Evolutionary conservation across 192 early-diverging fungal genomes (phyloP), one percentile per base, ranked within the genome.

Genomic region (Lobosporangium transversale): DNA sequence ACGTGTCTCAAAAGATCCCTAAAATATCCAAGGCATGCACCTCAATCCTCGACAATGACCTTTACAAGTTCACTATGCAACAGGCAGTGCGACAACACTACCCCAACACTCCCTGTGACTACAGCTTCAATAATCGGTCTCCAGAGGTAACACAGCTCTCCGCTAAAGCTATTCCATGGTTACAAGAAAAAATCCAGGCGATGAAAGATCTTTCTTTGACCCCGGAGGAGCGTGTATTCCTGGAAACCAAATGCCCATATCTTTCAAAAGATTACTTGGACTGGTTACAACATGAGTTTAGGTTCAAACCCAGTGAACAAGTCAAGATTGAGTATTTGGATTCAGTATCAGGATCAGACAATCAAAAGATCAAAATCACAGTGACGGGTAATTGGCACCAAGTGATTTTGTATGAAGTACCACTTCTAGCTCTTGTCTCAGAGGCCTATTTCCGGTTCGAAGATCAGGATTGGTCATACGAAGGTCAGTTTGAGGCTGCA

Each of bases 41-140:
- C 20, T 93, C 89, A 12, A 87, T 95, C 44, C 88, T 95, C 15
- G 93, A 93, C 61, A 91, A 91, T 81, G 92, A 94, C 63, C 80
- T 92, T 58, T 93, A 94, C 89, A 94, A 94, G 67, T 90, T 94
- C 35, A 87, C 89, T 33, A 94, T 94, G 92, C 91, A 93, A 66
- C 86, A 94, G 56, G 89, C 88, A 0, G 88, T 93, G 12, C 66
- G 89, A 17, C 84, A 90, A 60, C 89, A 91, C 43, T 94, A 91
- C 53, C 88, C 85, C 14, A 68, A 86, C 10, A 83, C 79, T 3
- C 55, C 62, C 4, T 89, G 88, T 27, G 78, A 80, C 42, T 94
- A 94, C 51, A 64, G 79, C 24, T 91, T 91, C 81, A 88, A 86
- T 9, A 94, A 90, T 62, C 80, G 91, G 31, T 83, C 87, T 12